Conservation (phyloP, 495 filamentous ascomycete species). For the Xylaria venustula region DNA sequence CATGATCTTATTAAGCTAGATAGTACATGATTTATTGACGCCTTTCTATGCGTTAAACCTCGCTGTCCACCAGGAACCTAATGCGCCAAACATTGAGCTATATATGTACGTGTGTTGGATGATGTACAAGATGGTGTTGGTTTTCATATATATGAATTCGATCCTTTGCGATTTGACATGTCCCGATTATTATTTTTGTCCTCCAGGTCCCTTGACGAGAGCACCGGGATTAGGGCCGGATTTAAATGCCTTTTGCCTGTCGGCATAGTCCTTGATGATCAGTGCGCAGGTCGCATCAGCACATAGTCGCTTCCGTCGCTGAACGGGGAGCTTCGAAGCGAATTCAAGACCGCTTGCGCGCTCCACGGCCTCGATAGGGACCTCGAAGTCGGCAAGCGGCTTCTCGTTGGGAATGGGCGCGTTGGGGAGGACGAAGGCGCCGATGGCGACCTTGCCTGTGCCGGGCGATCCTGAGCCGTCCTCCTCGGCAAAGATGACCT, state of each 20-base stretch:
- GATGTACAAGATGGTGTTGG: neutral
- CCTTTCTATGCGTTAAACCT: neutral
- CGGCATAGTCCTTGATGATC: constrained; percentile 73
- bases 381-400: constrained; percentile 84
- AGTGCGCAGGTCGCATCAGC: constrained; percentile 79
- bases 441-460: constrained; percentile 64
- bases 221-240: constrained; percentile 1
- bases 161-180: neutral
- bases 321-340: constrained; percentile 68
- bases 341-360: constrained; percentile 90
- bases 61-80: neutral
- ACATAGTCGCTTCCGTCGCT: constrained; percentile 77
- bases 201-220: constrained; percentile 13
- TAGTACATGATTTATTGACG: constrained; percentile 3
- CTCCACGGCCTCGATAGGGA: constrained; percentile 89
- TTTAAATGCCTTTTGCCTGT: constrained; percentile 61
- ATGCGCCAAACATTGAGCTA: neutral
- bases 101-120: neutral
- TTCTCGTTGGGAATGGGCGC: constrained; percentile 85
- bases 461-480: constrained; percentile 61
- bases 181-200: neutral
- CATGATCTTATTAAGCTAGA: neutral
- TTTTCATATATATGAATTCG: neutral
- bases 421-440: constrained; percentile 94
- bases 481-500: constrained; percentile 94